Base-by-base conservation (phyloP, 176 grass and related monocot species). In the Zea mays region DNA sequence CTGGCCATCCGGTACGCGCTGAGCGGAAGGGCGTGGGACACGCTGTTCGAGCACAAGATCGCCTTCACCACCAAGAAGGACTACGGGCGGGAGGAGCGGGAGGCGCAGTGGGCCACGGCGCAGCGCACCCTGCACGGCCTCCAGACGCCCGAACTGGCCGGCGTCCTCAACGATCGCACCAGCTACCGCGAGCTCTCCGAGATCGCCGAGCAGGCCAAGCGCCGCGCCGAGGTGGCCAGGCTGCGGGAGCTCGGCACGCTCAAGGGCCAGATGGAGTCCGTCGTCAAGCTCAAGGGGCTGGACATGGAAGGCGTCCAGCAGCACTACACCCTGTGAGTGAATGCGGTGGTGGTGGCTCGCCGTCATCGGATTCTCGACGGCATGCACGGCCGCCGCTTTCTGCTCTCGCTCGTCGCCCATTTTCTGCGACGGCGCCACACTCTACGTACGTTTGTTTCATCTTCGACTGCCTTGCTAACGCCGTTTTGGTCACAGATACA, bases 141-240 rank as follows among this genome's bases (percentile, higher is more conserved):
- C 44, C 84, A 88, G 46, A 83, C 90, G 6, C 59, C 88, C 1
- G 87, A 92, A 11, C 43, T 65, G 0, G 42, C 41, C 3, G 83
- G 52, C 50, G 14, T 81, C 10, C 83, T 88, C 40, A 47, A 48
- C 66, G 92, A 95, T 8, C 88, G 83, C 70, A 79, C 66, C 80
- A 58, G 74, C 82, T 96, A 93, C 83, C 66, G 92, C 10, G 96
- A 99, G 77, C 84, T 93, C 17, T 93, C 92, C 16, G 92, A 93
- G 85, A 93, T 99, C 13, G 92, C 96, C 45, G 96, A 99, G 63
- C 92, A 99, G 85, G 96, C 96, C 51, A 99, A 89, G 81, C 91
- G 90, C 44, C 92, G 96, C n/a, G 96, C 96, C 2, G 92, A 96
- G 79, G 90, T 96, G 5, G 92, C 88, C 42, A 96, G 96, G 91